Percentiles rank a stretch among this genome's conserved stretches.
Conservation (phyloP, 805 yeast genomes). For the Saturnispora diversa region DNA sequence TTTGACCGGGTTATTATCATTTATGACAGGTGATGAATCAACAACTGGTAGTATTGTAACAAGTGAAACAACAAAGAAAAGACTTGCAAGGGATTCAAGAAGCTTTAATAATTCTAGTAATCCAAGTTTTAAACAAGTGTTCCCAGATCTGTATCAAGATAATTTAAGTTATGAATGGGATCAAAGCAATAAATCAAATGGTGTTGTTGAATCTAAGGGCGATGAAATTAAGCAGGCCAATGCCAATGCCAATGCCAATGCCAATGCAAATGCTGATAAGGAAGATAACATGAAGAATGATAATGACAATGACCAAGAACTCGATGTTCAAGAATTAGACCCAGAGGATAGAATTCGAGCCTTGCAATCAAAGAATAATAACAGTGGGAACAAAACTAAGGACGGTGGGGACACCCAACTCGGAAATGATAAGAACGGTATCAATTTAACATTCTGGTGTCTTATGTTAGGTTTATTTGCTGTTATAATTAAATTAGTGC, state of each 20-base stretch:
- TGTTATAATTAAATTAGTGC: too few species aligned
- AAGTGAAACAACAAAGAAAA: slow-evolving; percentile 46
- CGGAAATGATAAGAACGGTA: too few species aligned
- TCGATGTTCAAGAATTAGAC: too few species aligned
- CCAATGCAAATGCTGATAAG: slow-evolving; percentile 26
- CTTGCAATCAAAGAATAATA: slow-evolving; percentile 2
- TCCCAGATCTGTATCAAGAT: slow-evolving; percentile 56
- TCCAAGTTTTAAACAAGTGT: slow-evolving; percentile 48
- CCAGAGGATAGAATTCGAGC: slow-evolving; percentile 67
- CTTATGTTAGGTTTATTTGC: slow-evolving; percentile 6
- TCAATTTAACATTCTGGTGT: slow-evolving; percentile 5
- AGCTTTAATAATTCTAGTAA: slow-evolving; percentile 52
- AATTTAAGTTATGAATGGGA: slow-evolving; percentile 31
- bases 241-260: too few species aligned
- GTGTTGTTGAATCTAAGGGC: too few species aligned
- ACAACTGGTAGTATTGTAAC: slow-evolving; percentile 79
- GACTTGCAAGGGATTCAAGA: slow-evolving; percentile 51
- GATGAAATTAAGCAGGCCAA: too few species aligned
- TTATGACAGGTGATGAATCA: slow-evolving; percentile 81
- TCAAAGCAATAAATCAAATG: slow-evolving; percentile 5
- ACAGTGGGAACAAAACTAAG: neutral
- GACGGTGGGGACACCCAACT: too few species aligned
- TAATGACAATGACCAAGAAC: slow-evolving; percentile 32
- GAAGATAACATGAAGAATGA: slow-evolving; percentile 9
- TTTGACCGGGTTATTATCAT: slow-evolving; percentile 76